Percentiles rank a stretch among this genome's conserved stretches.
phyloP scores from a whole-genome alignment of 2,329 filamentous ascomycete species.

The Blastomyces percursus region DNA sequence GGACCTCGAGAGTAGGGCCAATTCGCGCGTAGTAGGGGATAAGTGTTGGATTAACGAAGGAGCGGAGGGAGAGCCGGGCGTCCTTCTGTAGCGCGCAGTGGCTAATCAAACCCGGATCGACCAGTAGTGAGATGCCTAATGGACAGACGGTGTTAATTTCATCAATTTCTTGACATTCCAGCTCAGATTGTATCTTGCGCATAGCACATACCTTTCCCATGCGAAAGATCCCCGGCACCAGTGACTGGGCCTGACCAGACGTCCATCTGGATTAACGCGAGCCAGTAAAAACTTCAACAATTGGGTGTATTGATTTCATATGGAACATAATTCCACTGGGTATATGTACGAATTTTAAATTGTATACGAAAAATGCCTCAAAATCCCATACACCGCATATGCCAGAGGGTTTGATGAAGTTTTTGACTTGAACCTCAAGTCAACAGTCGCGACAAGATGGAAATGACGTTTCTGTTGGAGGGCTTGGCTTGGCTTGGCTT shows the following conservation, averaged over 20 bases:
- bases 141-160: not conserved
- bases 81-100: constrained; percentile 27
- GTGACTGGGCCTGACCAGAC: constrained; percentile 29
- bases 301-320: not conserved
- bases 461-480: not conserved
- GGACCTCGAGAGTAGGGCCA: constrained; percentile 32
- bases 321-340: not conserved
- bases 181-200: not conserved
- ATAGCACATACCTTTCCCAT: not conserved
- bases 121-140: constrained; percentile 20
- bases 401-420: not conserved
- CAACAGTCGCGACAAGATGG: not conserved
- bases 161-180: not conserved
- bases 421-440: no score
- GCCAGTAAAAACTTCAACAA: not conserved
- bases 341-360: not conserved
- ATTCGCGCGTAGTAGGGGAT: constrained; percentile 32
- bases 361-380: not conserved
- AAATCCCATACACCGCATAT: not conserved
- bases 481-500: no score
- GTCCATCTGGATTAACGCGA: constrained; percentile 21
- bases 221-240: constrained; percentile 17
- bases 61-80: constrained; percentile 23
- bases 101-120: constrained; percentile 25
- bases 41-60: constrained; percentile 31